Conservation (phyloP, 2,329 filamentous ascomycete genomes). For the Arthrobotrys conoides region DNA sequence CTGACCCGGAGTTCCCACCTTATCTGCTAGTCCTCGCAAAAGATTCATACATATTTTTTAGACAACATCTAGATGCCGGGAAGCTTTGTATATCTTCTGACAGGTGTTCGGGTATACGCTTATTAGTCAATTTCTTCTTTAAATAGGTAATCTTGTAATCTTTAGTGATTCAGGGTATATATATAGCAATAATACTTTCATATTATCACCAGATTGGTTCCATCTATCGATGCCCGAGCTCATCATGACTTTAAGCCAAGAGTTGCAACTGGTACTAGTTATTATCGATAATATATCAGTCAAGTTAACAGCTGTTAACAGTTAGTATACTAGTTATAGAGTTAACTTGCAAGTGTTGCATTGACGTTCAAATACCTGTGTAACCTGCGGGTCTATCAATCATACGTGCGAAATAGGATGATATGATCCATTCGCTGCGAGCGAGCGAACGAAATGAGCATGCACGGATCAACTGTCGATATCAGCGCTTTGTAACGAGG, state of each 20-base stretch:
- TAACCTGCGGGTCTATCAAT: conserved; percentile 17
- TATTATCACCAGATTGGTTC: not conserved
- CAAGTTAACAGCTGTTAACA: too few relatives aligned
- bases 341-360: not conserved
- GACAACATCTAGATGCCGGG: not conserved
- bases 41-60: not conserved
- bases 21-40: not conserved
- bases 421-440: conserved; percentile 14
- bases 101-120: not conserved
- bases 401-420: not conserved
- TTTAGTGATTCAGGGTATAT: not conserved
- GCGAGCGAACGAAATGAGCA: conserved; percentile 16
- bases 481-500: not conserved
- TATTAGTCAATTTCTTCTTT: not conserved
- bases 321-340: not conserved
- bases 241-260: too few relatives aligned
- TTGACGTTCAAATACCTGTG: conserved; percentile 35
- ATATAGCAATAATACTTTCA: conserved; percentile 11
- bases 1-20: conserved; percentile 12
- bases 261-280: too few relatives aligned
- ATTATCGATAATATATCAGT: too few relatives aligned
- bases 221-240: too few relatives aligned
- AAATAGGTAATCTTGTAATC: conserved; percentile 12
- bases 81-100: not conserved
- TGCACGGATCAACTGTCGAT: not conserved